Evolutionary conservation across 2,329 filamentous ascomycete species (phyloP), one percentile per base, ranked within the genome.

Genomic region (Stemphylium vesicarium): DNA sequence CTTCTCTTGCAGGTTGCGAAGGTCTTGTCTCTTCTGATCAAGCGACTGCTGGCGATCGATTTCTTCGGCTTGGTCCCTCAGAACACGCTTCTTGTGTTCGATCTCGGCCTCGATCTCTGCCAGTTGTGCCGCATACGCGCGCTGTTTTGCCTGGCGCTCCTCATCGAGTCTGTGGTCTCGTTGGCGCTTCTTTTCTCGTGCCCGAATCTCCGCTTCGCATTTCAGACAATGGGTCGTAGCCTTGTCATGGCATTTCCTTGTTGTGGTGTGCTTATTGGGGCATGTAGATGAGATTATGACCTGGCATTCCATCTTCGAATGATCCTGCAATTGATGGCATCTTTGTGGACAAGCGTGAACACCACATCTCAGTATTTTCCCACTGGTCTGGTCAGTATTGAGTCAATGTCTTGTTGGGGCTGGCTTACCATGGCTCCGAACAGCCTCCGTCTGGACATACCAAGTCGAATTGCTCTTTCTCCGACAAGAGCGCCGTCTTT

Each of bases 401-500:
- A 12, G 22, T n/a, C 11, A 26, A n/a, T 13, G 15, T 4, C 12
- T 35, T 2, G 31, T 15, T 2, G 43, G 33, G 16, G 10, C 7
- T n/a, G 15, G 18, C 80, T 71, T 76, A 88, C 85, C 89, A 92
- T 16, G 78, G 79, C 43, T 85, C 78, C 0, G 76, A 76, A 58
- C 89, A 92, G 0, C 90, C 90, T 4, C 90, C 89, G 66, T 92
- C 88, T 0, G 89, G 89, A 35, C 84, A 88, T 15, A 82, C 72
- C 0, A 56, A 68, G 2, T 86, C 82, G 64, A 92, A 92, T 37
- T 90, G 84, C 0, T 80, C 68, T 0, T 82, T 80, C 0, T 69
- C 69, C 2, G 69, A 71, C 0, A 92, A 62, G 0, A 85, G 32
- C 0, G 79, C 76, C 0, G 58, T 78, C 15, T 69, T 79, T 0